Evolutionary conservation across 2,329 filamentous ascomycete genomes (phyloP).

Genomic region (Daldinia sp.): DNA sequence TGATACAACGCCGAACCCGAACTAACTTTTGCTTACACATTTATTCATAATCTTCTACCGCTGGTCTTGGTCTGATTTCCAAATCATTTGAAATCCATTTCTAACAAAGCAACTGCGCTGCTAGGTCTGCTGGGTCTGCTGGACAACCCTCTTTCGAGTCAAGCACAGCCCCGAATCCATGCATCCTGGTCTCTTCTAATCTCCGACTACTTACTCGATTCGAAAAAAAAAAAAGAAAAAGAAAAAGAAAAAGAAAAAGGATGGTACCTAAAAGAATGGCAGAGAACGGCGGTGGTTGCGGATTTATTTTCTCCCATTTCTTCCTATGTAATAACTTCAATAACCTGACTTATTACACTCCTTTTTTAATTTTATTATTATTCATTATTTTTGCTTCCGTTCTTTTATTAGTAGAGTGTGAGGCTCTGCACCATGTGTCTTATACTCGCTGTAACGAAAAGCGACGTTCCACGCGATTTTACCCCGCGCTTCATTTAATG

Average conservation of each 20-base stretch:
- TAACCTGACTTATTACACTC: neutral
- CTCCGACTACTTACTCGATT: neutral
- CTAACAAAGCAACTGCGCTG: neutral
- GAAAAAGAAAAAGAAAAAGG: too few relatives aligned
- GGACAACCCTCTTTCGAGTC: conserved; percentile 6
- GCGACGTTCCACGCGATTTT: conserved; percentile 16
- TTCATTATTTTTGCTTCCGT: conserved; percentile 1
- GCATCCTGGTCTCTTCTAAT: neutral
- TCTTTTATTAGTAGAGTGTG: conserved; percentile 20
- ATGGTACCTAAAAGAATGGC: too few relatives aligned
- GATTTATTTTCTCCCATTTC: neutral
- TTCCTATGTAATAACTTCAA: too few relatives aligned
- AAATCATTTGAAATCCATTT: conserved; percentile 36
- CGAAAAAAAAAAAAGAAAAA: too few relatives aligned
- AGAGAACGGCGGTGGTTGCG: neutral
- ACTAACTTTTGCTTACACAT: conserved; percentile 41
- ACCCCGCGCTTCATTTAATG: conserved; percentile 33
- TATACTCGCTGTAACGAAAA: conserved; percentile 3
- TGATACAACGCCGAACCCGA: neutral
- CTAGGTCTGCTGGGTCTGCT: too few relatives aligned
- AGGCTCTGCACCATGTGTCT: conserved; percentile 31
- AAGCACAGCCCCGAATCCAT: conserved; percentile 3
- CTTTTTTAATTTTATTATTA: neutral
- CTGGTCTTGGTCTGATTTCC: conserved; percentile 24
- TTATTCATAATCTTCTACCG: conserved; percentile 38